Conservation (phyloP, 495 filamentous ascomycete species). For the Trichoderma erinaceum region DNA sequence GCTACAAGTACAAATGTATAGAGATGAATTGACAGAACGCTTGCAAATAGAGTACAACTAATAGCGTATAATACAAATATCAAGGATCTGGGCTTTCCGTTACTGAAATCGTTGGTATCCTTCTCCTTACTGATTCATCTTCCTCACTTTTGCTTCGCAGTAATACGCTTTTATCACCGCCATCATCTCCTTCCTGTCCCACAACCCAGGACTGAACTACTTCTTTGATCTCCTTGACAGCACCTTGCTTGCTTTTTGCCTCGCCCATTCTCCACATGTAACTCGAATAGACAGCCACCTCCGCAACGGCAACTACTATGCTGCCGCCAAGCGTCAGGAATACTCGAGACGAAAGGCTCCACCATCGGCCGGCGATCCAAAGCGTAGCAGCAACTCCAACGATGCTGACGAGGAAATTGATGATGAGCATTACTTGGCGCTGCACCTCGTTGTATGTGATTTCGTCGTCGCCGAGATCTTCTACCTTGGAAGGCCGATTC, state of each 20-base stretch:
- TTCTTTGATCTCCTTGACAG: slow-evolving; percentile 62
- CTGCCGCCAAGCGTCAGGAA: slow-evolving; percentile 65
- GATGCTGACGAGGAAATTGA: slow-evolving; percentile 69
- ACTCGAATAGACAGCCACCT: slow-evolving; percentile 80
- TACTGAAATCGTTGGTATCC: slow-evolving; percentile 16
- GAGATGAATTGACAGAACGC: not conserved
- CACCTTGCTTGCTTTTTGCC: slow-evolving; percentile 60
- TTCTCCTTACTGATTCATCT: slow-evolving; percentile 28
- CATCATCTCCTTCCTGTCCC: slow-evolving; percentile 28
- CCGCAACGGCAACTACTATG: slow-evolving; percentile 70
- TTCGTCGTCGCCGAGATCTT: slow-evolving; percentile 46
- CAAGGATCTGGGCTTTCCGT: not conserved
- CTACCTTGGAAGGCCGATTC: slow-evolving; percentile 31
- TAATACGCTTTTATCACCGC: slow-evolving; percentile 33
- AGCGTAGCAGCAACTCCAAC: slow-evolving; percentile 63
- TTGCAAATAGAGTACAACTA: not conserved
- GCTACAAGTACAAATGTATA: not conserved
- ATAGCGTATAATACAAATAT: not conserved
- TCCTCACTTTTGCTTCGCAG: slow-evolving; percentile 17
- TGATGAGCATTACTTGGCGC: slow-evolving; percentile 64
- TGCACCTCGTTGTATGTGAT: slow-evolving; percentile 65
- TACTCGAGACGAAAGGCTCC: slow-evolving; percentile 62
- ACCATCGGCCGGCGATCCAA: slow-evolving; percentile 65
- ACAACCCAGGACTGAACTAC: slow-evolving; percentile 67
- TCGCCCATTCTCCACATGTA: slow-evolving; percentile 74